Base-by-base conservation (phyloP, 139 green algal species). In the Yamagishiella unicocca region DNA sequence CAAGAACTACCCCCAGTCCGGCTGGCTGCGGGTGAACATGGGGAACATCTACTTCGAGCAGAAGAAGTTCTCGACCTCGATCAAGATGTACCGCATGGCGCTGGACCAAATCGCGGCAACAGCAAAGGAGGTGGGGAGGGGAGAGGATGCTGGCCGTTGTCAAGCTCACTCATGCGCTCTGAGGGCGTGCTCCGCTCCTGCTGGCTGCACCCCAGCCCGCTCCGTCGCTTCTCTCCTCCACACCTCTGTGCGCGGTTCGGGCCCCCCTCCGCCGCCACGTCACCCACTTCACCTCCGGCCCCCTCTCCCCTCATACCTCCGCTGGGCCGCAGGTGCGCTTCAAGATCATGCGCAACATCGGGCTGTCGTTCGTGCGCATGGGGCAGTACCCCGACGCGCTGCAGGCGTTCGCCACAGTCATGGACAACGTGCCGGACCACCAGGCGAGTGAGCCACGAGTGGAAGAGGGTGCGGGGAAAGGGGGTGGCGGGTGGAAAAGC, bases 51-150 rank as follows among this genome's bases (percentile, higher is more conserved):
- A 98, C 85, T 97, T 94, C 87, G 90, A 96, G 88, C 90, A 93
- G 74, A 90, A 93, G 64, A 93, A 93, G 90, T 90, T 88, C 86
- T 71, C 82, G 35, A 83, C 27, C 6, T 82, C 90, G 37, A 93
- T 93, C 61, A 93, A 93, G 89, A 96, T 96, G 93, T 98, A 96
- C 88, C 93, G 96, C 87, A 98, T 98, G 96, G 95, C 96, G 21
- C 89, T 98, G 53, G 96, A 98, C 88, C 91, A 95, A 82, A 87
- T 97, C 55, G 92, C 95, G 7, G 77, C 88, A 29, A 92, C 92
- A 29, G 79, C 87, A 31, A 93, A 93, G 88, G 86, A 93, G 85
- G 85, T 92, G 42, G 8, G 82, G n/a, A n/a, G n/a, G n/a, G n/a
- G n/a, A n/a, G n/a, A n/a, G n/a, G n/a, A n/a, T n/a, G n/a, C n/a